A percentile compares a stretch with the other conserved stretches of the same genome.
phyloP scores from a whole-genome alignment of 106 monocot genomes.

The Allium sativum region DNA sequence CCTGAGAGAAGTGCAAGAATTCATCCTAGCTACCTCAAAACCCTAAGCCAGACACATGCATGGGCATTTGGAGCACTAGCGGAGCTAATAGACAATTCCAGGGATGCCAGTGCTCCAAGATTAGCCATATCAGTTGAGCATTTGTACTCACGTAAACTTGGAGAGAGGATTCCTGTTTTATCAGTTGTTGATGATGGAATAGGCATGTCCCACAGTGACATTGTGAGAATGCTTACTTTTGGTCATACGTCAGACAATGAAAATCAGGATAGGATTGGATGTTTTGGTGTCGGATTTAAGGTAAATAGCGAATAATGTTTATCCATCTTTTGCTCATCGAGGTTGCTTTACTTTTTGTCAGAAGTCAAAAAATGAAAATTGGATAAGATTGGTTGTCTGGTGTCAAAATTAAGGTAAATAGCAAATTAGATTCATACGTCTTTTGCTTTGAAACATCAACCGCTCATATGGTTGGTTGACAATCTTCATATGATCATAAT shows the following conservation, averaged over 20 bases:
- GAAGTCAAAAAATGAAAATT: too few species aligned
- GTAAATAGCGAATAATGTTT: slow-evolving; percentile 10
- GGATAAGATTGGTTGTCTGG: too few species aligned
- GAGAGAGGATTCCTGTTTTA: slow-evolving; percentile 45
- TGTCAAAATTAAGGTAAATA: too few species aligned
- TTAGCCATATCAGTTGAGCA: slow-evolving; percentile 45
- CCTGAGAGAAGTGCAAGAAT: too few species aligned
- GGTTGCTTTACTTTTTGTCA: too few species aligned
- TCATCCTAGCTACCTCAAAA: slow-evolving; percentile 34
- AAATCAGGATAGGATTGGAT: slow-evolving; percentile 39
- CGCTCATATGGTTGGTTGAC: too few species aligned
- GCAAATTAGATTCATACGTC: too few species aligned
- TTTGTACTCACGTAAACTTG: slow-evolving; percentile 41
- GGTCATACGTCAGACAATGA: slow-evolving; percentile 36
- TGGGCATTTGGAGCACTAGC: slow-evolving; percentile 64
- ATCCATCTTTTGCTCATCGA: too few species aligned
- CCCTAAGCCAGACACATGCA: slow-evolving; percentile 45
- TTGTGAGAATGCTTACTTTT: slow-evolving; percentile 65
- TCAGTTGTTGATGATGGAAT: slow-evolving; percentile 60
- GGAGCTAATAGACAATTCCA: slow-evolving; percentile 57
- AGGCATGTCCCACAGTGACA: slow-evolving; percentile 59
- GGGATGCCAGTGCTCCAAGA: slow-evolving; percentile 48
- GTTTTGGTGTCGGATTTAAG: slow-evolving; percentile 84
- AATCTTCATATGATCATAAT: too few species aligned
- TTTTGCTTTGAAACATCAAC: too few species aligned